Evolutionary conservation across 768 basidiomycete genomes (phyloP), one percentile per base, ranked within the genome.

Genomic region (Rhodocollybia butyracea): DNA sequence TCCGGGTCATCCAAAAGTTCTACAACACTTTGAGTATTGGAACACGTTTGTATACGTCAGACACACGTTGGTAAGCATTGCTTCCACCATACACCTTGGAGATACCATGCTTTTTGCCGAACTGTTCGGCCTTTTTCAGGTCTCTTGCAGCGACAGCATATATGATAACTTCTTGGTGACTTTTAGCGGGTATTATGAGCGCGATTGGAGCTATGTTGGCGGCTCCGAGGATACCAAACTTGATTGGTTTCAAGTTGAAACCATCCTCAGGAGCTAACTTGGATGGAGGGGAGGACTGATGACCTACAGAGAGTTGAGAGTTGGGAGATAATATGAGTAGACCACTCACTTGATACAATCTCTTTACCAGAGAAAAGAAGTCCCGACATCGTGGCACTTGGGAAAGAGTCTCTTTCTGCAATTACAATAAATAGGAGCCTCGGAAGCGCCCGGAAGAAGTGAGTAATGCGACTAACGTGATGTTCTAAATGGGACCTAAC

Each of bases 91-190:
- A 85, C 8, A 72, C 76, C 63, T 76, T 82, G 46, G 69, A 65
- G 43, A 88, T 80, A 0, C 72, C 69, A 46, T 83, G 64, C 60
- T 79, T 81, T 68, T 77, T 76, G 11, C 86, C 86, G 53, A 74
- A 86, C 10, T 61, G 65, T 45, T 75, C 63, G 2, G 83, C 86
- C 26, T 64, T 70, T 5, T 56, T 59, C 19, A 75, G 66, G 63
- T 76, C 78, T n/a, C 86, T 74, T 3, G 86, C 80, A 1, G 84
- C 86, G 4, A 88, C 75, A 2, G 79, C 86, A 39, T 74, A 68
- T 1, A 88, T 66, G 11, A 79, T 73, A 1, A 77, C 81, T 57
- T 84, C 86, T 0, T 80, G 70, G 54, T 87, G 85, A 52, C 69
- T 76, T 51, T 67, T 73, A 0, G 77, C 79, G 6, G 85, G 83